These are phyloP conservation scores for Starmerella bombicola DNA, from an alignment of 805 yeast species.

Conservation along the genomic window DNA sequence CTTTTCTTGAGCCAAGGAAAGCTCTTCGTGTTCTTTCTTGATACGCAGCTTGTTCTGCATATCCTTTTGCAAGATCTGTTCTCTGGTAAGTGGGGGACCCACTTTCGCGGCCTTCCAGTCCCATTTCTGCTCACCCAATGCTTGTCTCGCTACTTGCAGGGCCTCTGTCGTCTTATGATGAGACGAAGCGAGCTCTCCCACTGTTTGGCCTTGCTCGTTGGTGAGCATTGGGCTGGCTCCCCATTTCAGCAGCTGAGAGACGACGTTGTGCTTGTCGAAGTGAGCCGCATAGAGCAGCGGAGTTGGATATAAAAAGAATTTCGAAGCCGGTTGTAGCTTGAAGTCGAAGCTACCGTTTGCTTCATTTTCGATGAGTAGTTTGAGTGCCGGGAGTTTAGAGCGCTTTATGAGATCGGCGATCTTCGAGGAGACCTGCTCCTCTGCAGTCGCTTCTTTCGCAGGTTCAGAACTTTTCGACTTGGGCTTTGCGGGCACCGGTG, in stretches of 20 bases:
- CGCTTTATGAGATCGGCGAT: constrained; percentile 49
- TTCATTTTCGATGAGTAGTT: constrained; percentile 48
- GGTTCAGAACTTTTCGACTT: constrained; percentile 8
- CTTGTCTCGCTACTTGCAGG: constrained; percentile 56
- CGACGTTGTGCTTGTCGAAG: constrained; percentile 54
- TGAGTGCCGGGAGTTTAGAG: constrained; percentile 63
- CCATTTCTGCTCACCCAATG: constrained; percentile 54
- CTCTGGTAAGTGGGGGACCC: constrained; percentile 38
- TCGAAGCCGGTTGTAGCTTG: constrained; percentile 41
- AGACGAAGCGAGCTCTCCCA: constrained; percentile 53
- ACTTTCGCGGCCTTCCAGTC: constrained; percentile 63
- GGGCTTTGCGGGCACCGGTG: constrained; percentile 20
- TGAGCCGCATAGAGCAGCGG: constrained; percentile 67
- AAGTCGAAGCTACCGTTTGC: constrained; percentile 40
- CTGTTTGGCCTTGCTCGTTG: constrained; percentile 46
- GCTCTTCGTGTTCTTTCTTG: constrained; percentile 17
- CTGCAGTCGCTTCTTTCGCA: constrained; percentile 20
- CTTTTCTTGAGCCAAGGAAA: constrained; percentile 16
- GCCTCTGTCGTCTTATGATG: constrained; percentile 30
- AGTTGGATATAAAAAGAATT: constrained; percentile 51
- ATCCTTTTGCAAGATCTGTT: constrained; percentile 27
- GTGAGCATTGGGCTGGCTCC: constrained; percentile 56
- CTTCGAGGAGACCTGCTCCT: constrained; percentile 46
- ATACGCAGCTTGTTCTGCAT: constrained; percentile 19
- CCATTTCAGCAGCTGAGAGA: constrained; percentile 45